These are phyloP conservation scores for Trametes sp. DNA, from an alignment of 1,284 basidiomycete species.

Conservation along the genomic window DNA sequence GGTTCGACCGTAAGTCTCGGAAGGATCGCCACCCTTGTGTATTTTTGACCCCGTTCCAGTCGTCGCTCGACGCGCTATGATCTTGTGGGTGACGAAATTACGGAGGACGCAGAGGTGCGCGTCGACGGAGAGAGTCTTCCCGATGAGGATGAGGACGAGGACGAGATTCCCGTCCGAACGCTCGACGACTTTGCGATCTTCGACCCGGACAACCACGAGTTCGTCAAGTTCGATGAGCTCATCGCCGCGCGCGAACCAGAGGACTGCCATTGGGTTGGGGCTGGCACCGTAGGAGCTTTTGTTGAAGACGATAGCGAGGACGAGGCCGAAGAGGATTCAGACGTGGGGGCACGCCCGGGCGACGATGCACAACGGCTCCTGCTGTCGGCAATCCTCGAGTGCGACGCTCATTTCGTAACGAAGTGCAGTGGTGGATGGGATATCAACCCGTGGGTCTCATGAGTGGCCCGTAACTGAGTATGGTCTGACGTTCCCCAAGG, in stretches of 20 bases:
- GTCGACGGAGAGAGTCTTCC: neutral
- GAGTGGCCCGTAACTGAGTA: neutral
- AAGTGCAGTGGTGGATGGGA: constrained; percentile 31
- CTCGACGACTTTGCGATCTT: constrained; percentile 61
- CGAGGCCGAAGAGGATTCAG: constrained; percentile 36
- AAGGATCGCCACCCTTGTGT: neutral
- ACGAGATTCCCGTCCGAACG: constrained; percentile 56
- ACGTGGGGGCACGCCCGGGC: constrained; percentile 15
- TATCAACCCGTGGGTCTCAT: constrained; percentile 48
- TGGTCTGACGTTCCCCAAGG: constrained; percentile 30
- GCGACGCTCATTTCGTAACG: constrained; percentile 53
- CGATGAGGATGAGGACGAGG: constrained; percentile 32
- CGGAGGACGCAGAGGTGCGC: constrained; percentile 38
- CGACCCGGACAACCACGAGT: constrained; percentile 42
- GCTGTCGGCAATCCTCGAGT: constrained; percentile 53
- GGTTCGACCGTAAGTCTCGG: neutral
- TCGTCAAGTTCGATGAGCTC: constrained; percentile 49
- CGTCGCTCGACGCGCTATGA: neutral
- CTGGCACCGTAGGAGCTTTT: constrained; percentile 45
- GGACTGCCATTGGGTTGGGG: constrained; percentile 37
- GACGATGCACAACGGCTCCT: constrained; percentile 44
- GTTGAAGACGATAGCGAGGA: constrained; percentile 35
- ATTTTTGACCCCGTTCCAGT: neutral
- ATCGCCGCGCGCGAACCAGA: constrained; percentile 34
- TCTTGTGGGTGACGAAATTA: constrained; percentile 40